Conservation (phyloP, 805 yeast genomes). For the Danielozyma ontarioensis region DNA sequence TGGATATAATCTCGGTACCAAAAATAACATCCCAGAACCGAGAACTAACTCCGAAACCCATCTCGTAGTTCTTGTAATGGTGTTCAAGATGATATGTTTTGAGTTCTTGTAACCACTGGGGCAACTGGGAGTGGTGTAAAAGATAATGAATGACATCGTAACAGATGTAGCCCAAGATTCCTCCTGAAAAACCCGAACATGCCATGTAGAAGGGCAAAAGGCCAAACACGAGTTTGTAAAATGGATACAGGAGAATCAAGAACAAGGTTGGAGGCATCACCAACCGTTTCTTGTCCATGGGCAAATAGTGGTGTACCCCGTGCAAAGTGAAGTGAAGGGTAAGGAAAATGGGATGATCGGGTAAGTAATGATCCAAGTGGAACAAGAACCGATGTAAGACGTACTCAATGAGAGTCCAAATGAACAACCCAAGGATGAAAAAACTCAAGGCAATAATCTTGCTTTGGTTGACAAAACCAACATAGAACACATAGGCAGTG, state of each 20-base stretch:
- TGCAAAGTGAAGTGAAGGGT: conserved; percentile 87
- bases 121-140: conserved; percentile 83
- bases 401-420: conserved; percentile 94
- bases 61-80: conserved; percentile 93
- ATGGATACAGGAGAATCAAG: conserved; percentile 66
- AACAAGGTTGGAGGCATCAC: conserved; percentile 96
- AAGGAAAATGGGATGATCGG: conserved; percentile 69
- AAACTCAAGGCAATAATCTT: conserved; percentile 45
- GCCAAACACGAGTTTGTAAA: conserved; percentile 71
- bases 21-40: conserved; percentile 92
- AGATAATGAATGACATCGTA: conserved; percentile 95
- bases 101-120: conserved; percentile 66
- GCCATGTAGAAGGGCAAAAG: conserved; percentile 80
- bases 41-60: conserved; percentile 95
- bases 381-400: conserved; percentile 83
- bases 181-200: conserved; percentile 93
- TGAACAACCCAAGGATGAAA: conserved; percentile 76
- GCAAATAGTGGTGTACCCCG: conserved; percentile 95
- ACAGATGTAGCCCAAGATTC: conserved; percentile 85
- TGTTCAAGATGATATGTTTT: conserved; percentile 94
- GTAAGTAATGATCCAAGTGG: conserved; percentile 85
- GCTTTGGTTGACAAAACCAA: conserved; percentile 52
- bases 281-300: conserved; percentile 90
- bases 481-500: conserved; percentile 55
- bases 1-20: conserved; percentile 65